Evolutionary conservation across 1,139 yeast species (phyloP), one percentile per base, ranked within the genome.

Genomic region (Pichia sp.): DNA sequence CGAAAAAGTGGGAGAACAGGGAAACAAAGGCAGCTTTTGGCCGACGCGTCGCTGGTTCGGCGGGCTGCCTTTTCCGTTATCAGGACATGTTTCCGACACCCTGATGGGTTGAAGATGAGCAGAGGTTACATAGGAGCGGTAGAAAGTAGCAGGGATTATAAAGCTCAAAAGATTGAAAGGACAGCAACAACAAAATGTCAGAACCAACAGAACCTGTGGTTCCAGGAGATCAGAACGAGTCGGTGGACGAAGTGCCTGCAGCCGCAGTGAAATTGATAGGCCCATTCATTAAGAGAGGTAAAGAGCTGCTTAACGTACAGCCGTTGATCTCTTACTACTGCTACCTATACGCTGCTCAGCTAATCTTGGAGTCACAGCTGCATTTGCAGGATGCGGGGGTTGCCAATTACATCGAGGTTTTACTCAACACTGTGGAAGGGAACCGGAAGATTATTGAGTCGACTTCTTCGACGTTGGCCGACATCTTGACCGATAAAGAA

Each of bases 371-470:
- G 49, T 70, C 78, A 51, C 80, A 81, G 59, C 72, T 84, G 31
- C 95, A 89, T 64, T 69, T 75, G 26, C 64, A 70, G 1, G 77
- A 80, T 56, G 71, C 75, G 13, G 81, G 76, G 4, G 79, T 80
- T 23, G 88, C 87, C 41, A 63, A 61, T 2, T 85, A 81, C 64
- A 86, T 90, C 0, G 73, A 84, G 51, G 63, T 65, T 5, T 71
- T 89, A 54, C 72, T 89, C 56, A 92, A 84, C 64, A 80, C 80
- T 4, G 79, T 90, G 36, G 96, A 89, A 64, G 56, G 65, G 2
- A 64, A 73, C 47, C 84, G 82, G 64, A 69, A 65, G 36, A 60
- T 64, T 31, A 57, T 69, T 55, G 55, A 69, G 54, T 73, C 69
- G 11, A 74, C 72, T 7, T 43, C 54, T 5, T 36, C 51, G 2